A percentile compares a stretch with the other conserved stretches of the same genome.
These are phyloP conservation scores for Lactifluus echinatus DNA, from an alignment of 768 basidiomycete genomes.

Conservation along the genomic window DNA sequence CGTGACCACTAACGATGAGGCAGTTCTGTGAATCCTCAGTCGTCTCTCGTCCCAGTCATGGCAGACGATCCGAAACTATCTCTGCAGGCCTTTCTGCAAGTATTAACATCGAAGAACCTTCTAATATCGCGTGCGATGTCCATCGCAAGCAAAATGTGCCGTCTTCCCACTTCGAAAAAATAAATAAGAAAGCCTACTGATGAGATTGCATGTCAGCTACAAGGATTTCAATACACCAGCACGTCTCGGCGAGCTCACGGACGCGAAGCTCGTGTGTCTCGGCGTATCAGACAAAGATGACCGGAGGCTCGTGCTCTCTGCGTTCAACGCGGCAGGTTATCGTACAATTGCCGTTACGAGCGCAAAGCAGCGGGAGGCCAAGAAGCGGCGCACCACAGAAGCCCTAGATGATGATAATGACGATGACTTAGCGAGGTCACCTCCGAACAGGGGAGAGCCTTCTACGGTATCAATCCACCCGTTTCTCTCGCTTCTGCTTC, in stretches of 20 bases:
- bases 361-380: slow-evolving; percentile 18
- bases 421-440: too few species aligned
- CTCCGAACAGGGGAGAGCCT: neutral
- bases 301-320: slow-evolving; percentile 48
- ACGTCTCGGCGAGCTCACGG: slow-evolving; percentile 48
- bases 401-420: neutral
- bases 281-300: slow-evolving; percentile 60
- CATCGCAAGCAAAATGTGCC: slow-evolving; percentile 28
- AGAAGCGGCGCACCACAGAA: neutral
- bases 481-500: neutral
- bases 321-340: slow-evolving; percentile 60
- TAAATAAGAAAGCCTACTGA: neutral
- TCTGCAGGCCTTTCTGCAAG: slow-evolving; percentile 29
- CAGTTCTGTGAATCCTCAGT: neutral
- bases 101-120: slow-evolving; percentile 25
- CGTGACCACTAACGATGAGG: slow-evolving; percentile 3
- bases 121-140: slow-evolving; percentile 28
- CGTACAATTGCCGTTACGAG: slow-evolving; percentile 22
- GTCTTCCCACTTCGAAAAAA: neutral
- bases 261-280: slow-evolving; percentile 45
- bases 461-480: slow-evolving; percentile 4
- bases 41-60: slow-evolving; percentile 8
- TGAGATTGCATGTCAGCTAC: slow-evolving; percentile 41
- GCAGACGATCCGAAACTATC: slow-evolving; percentile 20
- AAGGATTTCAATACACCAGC: slow-evolving; percentile 57